phyloP scores from a whole-genome alignment of 1,139 yeast species.

The Zygosaccharomyces pseudobailii region DNA sequence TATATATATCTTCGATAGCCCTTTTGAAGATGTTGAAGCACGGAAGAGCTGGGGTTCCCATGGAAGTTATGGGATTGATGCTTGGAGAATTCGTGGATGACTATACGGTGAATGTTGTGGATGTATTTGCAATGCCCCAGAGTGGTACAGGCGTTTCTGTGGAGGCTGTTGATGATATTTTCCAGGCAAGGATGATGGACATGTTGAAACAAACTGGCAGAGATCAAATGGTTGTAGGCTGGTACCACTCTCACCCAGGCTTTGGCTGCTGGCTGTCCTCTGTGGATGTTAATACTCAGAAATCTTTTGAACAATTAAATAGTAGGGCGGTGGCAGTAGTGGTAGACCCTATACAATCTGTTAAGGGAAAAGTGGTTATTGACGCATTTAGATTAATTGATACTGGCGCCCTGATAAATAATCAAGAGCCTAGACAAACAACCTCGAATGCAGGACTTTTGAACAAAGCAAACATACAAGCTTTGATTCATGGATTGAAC shows the following conservation, averaged over 20 bases:
- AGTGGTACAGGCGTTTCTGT: slow-evolving; percentile 98
- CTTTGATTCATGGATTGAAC: slow-evolving; percentile 93
- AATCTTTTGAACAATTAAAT: slow-evolving; percentile 92
- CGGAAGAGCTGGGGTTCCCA: slow-evolving; percentile 98
- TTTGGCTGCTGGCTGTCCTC: slow-evolving; percentile 99
- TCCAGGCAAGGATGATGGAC: slow-evolving; percentile 99
- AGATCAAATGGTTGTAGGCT: slow-evolving; percentile 97
- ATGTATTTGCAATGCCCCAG: slow-evolving; percentile 99
- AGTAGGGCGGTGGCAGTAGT: slow-evolving; percentile 97
- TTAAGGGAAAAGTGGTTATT: slow-evolving; percentile 96
- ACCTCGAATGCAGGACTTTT: slow-evolving; percentile 93
- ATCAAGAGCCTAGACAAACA: slow-evolving; percentile 97
- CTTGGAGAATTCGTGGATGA: slow-evolving; percentile 98
- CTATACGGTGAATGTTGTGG: slow-evolving; percentile 93
- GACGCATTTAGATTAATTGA: slow-evolving; percentile 96
- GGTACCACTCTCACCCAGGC: slow-evolving; percentile 99
- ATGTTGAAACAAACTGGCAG: slow-evolving; percentile 98
- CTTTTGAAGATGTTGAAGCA: slow-evolving; percentile 94
- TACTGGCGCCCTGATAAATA: slow-evolving; percentile 85
- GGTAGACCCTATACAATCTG: slow-evolving; percentile 96
- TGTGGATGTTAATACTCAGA: slow-evolving; percentile 96
- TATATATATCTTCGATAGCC: slow-evolving; percentile 92
- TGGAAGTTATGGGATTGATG: slow-evolving; percentile 99
- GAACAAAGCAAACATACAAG: slow-evolving; percentile 97
- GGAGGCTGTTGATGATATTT: slow-evolving; percentile 98